These are phyloP conservation scores for Phytophthora cryptogea DNA, from an alignment of 352 stramenopile species.

Conservation along the genomic window DNA sequence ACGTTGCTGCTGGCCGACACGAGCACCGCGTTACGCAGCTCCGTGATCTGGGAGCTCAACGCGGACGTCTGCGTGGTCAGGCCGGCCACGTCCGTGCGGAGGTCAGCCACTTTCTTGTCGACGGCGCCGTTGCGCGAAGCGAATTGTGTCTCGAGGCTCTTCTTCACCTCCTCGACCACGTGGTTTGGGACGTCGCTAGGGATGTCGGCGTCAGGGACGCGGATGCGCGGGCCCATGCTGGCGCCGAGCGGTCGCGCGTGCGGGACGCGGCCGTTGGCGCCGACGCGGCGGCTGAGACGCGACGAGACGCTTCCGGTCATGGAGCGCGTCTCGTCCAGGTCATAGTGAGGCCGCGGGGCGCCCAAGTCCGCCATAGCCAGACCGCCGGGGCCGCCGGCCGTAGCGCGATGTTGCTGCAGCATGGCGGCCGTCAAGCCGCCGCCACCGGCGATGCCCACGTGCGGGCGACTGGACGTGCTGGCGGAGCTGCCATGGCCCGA, in stretches of 20 bases:
- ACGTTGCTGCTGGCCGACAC: slow-evolving; percentile 33
- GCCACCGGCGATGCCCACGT: slow-evolving; percentile 38
- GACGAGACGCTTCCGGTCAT: slow-evolving; percentile 34
- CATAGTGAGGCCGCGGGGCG: slow-evolving; percentile 17
- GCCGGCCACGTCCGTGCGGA: slow-evolving; percentile 62
- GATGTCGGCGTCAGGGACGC: slow-evolving; percentile 48
- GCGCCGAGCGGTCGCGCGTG: slow-evolving; percentile 29
- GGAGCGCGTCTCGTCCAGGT: slow-evolving; percentile 43
- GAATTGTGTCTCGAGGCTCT: slow-evolving; percentile 73
- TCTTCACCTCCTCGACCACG: slow-evolving; percentile 61
- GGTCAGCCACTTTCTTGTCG: slow-evolving; percentile 70
- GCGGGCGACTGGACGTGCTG: slow-evolving; percentile 25
- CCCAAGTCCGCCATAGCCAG: slow-evolving; percentile 25
- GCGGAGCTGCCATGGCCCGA: slow-evolving; percentile 24
- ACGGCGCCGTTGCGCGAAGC: slow-evolving; percentile 50
- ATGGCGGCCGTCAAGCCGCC: slow-evolving; percentile 44
- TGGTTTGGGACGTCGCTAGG: slow-evolving; percentile 50
- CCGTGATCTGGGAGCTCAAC: slow-evolving; percentile 48
- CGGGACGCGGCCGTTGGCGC: slow-evolving; percentile 26
- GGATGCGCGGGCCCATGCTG: slow-evolving; percentile 42
- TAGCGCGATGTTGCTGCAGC: slow-evolving; percentile 39
- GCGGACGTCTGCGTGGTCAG: slow-evolving; percentile 48
- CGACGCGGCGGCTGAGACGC: slow-evolving; percentile 24
- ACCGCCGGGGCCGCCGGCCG: slow-evolving; percentile 3
- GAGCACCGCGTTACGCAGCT: slow-evolving; percentile 53